Percentiles rank a stretch among this genome's conserved stretches.
phyloP scores from a whole-genome alignment of 805 yeast genomes.

The Ogataea glucozyma region DNA sequence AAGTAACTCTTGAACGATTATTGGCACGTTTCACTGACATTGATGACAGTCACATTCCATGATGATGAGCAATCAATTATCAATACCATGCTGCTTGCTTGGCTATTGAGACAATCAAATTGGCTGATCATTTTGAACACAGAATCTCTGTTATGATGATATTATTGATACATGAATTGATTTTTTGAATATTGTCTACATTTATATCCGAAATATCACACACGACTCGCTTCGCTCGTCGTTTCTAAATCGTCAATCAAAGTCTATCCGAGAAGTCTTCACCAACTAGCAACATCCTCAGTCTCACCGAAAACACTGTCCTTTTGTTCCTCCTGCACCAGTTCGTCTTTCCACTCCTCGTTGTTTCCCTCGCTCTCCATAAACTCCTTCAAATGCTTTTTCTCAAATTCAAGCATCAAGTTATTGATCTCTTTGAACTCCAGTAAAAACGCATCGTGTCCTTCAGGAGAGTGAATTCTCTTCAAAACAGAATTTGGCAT shows the following conservation, averaged over 20 bases:
- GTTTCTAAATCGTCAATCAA: too few relatives aligned
- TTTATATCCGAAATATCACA: not conserved
- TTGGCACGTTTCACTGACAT: too few relatives aligned
- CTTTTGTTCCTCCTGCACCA: slow-evolving; percentile 46
- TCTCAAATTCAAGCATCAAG: slow-evolving; percentile 66
- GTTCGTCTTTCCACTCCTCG: slow-evolving; percentile 46
- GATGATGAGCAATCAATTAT: too few relatives aligned
- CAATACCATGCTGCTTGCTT: too few relatives aligned
- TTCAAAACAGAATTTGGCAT: slow-evolving; percentile 70
- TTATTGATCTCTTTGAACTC: slow-evolving; percentile 84
- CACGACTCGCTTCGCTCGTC: not conserved
- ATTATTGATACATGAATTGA: too few relatives aligned
- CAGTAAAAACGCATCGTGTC: slow-evolving; percentile 93
- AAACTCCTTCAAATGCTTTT: slow-evolving; percentile 55
- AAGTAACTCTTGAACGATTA: too few relatives aligned
- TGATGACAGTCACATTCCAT: too few relatives aligned
- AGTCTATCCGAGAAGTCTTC: too few relatives aligned
- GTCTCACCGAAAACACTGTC: slow-evolving; percentile 91
- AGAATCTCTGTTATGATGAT: too few relatives aligned
- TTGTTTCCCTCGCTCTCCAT: slow-evolving; percentile 52
- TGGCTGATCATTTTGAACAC: too few relatives aligned
- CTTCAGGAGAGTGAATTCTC: slow-evolving; percentile 87
- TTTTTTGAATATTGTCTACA: not conserved
- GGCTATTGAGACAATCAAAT: too few relatives aligned
- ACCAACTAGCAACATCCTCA: slow-evolving; percentile 95